These are phyloP conservation scores for Rutstroemia sp. DNA, from an alignment of 2,329 filamentous ascomycete genomes.

Conservation along the genomic window DNA sequence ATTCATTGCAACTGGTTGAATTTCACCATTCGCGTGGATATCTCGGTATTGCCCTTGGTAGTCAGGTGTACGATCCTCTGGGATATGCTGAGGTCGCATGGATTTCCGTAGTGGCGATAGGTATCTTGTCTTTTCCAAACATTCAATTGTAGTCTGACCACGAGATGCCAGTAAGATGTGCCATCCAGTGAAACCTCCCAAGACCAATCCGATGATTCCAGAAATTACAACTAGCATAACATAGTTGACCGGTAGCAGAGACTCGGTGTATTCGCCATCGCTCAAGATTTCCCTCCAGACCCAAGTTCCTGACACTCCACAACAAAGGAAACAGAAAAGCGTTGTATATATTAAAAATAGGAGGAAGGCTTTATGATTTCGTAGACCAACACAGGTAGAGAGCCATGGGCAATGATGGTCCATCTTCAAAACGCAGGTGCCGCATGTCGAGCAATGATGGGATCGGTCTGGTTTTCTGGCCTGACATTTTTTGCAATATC, in stretches of 20 bases:
- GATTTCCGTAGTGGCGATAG: conserved; percentile 69
- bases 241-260: conserved; percentile 80
- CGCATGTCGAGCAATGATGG: conserved; percentile 94
- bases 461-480: conserved; percentile 89
- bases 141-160: conserved; percentile 92
- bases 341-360: conserved; percentile 87
- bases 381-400: conserved; percentile 86
- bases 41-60: conserved; percentile 71
- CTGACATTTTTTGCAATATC: conserved; percentile 98
- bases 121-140: conserved; percentile 91
- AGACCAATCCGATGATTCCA: conserved; percentile 84
- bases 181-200: conserved; percentile 86
- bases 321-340: conserved; percentile 75
- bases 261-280: conserved; percentile 64
- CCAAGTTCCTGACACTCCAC: conserved; percentile 72
- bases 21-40: conserved; percentile 26
- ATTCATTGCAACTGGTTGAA: conserved; percentile 14
- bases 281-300: conserved; percentile 76
- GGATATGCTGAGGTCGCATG: conserved; percentile 55
- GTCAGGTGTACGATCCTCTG: conserved; percentile 42
- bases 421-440: conserved; percentile 96
- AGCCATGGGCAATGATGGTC: conserved; percentile 99
- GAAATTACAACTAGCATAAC: conserved; percentile 80
- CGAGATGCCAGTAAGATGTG: conserved; percentile 74
- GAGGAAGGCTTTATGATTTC: conserved; percentile 93